phyloP scores from a whole-genome alignment of 1,284 basidiomycete genomes.

The Pholiota adiposa region DNA sequence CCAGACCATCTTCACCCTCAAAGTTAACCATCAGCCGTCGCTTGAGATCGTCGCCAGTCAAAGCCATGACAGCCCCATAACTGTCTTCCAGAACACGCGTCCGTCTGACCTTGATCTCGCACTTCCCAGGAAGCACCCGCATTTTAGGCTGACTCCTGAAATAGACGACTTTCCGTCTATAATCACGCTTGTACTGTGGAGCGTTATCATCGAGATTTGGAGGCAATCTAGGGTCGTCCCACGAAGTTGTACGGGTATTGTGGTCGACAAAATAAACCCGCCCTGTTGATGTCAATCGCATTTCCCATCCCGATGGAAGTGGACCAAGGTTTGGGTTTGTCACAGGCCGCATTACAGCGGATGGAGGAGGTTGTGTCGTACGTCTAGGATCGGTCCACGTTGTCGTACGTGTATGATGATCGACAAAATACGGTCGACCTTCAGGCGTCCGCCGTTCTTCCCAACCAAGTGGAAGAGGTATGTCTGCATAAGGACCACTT shows the following conservation, averaged over 20 bases:
- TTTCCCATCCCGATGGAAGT: slow-evolving; percentile 97
- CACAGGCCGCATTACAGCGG: slow-evolving; percentile 47
- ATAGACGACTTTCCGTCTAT: slow-evolving; percentile 97
- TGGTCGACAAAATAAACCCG: slow-evolving; percentile 97
- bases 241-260: slow-evolving; percentile 94
- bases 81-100: slow-evolving; percentile 96
- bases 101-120: slow-evolving; percentile 94
- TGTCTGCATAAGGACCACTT: slow-evolving; percentile 53
- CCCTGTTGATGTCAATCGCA: slow-evolving; percentile 92
- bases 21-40: slow-evolving; percentile 99
- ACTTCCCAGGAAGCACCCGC: slow-evolving; percentile 88
- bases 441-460: slow-evolving; percentile 98
- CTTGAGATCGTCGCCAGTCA: slow-evolving; percentile 94
- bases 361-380: slow-evolving; percentile 60
- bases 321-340: slow-evolving; percentile 92
- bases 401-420: slow-evolving; percentile 94
- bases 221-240: slow-evolving; percentile 94
- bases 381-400: slow-evolving; percentile 98
- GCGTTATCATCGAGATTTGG: slow-evolving; percentile 89
- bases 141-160: slow-evolving; percentile 98
- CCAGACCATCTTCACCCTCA: slow-evolving; percentile 97
- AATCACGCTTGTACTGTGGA: slow-evolving; percentile 99
- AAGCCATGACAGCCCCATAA: slow-evolving; percentile 94
- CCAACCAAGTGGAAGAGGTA: slow-evolving; percentile 95
- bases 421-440: slow-evolving; percentile 96